Percentiles rank a stretch among this genome's conserved stretches.
Evolutionary conservation across 768 basidiomycete genomes (phyloP).

Genomic region (Daedaleopsis sinensis): DNA sequence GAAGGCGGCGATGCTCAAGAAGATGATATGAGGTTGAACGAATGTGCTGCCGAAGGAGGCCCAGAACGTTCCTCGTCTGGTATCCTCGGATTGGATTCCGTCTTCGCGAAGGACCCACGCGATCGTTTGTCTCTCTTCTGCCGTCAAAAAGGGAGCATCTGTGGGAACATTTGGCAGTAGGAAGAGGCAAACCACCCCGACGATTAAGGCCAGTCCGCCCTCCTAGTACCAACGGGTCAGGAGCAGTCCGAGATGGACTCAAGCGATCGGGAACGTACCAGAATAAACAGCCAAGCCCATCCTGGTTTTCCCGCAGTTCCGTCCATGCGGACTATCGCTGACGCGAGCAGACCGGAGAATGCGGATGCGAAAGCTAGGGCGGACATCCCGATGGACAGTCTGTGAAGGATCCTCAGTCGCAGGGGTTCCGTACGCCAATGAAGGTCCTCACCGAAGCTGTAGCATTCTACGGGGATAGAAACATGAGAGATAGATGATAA

Average conservation of each 20-base stretch:
- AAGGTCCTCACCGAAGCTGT: conserved; percentile 30
- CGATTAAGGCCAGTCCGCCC: conserved; percentile 62
- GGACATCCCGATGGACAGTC: conserved; percentile 42
- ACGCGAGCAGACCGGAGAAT: conserved; percentile 66
- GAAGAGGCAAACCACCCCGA: conserved; percentile 55
- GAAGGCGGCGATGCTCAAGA: conserved; percentile 15
- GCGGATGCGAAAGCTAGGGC: conserved; percentile 54
- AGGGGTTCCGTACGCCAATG: background rate
- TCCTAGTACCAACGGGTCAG: conserved; percentile 33
- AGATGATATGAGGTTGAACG: conserved; percentile 14
- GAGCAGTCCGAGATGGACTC: conserved; percentile 35
- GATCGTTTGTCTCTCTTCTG: conserved; percentile 16
- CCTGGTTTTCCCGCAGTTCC: conserved; percentile 53
- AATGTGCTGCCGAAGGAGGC: conserved; percentile 13
- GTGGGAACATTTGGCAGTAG: conserved; percentile 41
- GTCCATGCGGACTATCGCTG: conserved; percentile 59
- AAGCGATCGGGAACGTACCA: conserved; percentile 43
- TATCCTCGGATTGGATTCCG: conserved; percentile 7
- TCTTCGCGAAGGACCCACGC: conserved; percentile 13
- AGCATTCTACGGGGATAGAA: conserved; percentile 33
- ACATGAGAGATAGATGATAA: conserved; percentile 27
- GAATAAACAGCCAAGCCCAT: conserved; percentile 72
- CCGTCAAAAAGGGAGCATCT: conserved; percentile 10
- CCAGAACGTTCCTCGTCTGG: conserved; percentile 5
- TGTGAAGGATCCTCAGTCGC: background rate